Evolutionary conservation across 2,329 filamentous ascomycete genomes (phyloP).

Genomic region (Chrysoporthe cubensis): DNA sequence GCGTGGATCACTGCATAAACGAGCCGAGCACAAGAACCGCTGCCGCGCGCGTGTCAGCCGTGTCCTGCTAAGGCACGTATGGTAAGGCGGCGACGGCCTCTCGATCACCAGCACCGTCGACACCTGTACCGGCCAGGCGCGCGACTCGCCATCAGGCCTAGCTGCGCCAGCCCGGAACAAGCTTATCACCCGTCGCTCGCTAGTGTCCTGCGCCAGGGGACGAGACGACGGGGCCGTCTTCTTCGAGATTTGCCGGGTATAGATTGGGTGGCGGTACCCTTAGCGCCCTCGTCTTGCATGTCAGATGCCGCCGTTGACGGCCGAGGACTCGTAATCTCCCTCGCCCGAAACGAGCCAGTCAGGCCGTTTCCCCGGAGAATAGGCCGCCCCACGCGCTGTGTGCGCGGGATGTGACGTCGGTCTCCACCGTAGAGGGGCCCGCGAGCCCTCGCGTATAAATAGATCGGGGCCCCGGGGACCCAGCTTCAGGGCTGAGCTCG

Average conservation of each 20-base stretch:
- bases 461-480: neutral
- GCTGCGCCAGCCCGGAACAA: too few relatives aligned
- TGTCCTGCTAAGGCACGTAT: too few relatives aligned
- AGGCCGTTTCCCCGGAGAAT: neutral
- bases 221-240: neutral
- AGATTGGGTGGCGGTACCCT: neutral
- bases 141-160: too few relatives aligned
- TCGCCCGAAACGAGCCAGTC: neutral
- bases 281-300: neutral
- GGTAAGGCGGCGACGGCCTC: too few relatives aligned
- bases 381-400: neutral
- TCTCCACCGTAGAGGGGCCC: neutral
- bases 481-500: constrained; percentile 2
- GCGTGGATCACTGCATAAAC: constrained; percentile 15
- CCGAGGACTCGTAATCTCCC: constrained; percentile 8
- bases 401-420: neutral
- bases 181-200: too few relatives aligned
- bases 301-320: neutral
- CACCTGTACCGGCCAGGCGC: too few relatives aligned
- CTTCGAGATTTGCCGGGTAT: too few relatives aligned
- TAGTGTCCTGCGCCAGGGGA: neutral
- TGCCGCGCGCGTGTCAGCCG: constrained; percentile 10
- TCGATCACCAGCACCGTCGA: too few relatives aligned
- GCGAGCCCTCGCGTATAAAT: neutral
- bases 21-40: neutral